These are phyloP conservation scores for Arabidopsis arenosa DNA, from an alignment of 345 rosid genomes.

Conservation along the genomic window DNA sequence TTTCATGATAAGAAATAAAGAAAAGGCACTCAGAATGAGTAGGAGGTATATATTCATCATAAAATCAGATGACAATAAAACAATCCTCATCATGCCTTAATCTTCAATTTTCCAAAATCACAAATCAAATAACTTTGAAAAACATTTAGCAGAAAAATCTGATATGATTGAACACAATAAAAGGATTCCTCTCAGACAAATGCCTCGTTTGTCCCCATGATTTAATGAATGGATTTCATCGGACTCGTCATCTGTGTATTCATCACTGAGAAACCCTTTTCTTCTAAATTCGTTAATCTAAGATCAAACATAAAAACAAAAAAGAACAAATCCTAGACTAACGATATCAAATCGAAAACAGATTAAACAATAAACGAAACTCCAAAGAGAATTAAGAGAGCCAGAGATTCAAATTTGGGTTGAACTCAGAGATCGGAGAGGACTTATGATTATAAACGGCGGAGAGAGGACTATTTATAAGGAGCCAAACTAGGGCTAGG, in stretches of 20 bases:
- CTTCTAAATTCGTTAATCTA: not conserved
- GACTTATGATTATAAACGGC: not conserved
- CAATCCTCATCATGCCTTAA: slow-evolving; percentile 52
- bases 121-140: not conserved
- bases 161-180: not conserved
- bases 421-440: not conserved
- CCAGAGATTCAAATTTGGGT: not conserved
- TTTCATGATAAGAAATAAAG: not conserved
- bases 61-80: slow-evolving; percentile 42
- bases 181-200: slow-evolving; percentile 67
- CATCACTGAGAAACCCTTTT: slow-evolving; percentile 59
- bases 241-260: slow-evolving; percentile 73
- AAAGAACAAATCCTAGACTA: not conserved
- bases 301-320: not conserved
- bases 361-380: too few species aligned
- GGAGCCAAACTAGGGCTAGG: slow-evolving; percentile 10
- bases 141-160: not conserved
- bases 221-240: slow-evolving; percentile 61
- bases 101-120: not conserved
- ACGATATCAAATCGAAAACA: not conserved
- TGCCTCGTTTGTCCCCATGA: slow-evolving; percentile 78
- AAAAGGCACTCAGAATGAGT: slow-evolving; percentile 64
- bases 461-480: slow-evolving; percentile 25
- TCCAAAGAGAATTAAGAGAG: not conserved
- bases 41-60: slow-evolving; percentile 55